Evolutionary conservation across 2,329 filamentous ascomycete genomes (phyloP).

Genomic region (Pestalotiopsis sp.): DNA sequence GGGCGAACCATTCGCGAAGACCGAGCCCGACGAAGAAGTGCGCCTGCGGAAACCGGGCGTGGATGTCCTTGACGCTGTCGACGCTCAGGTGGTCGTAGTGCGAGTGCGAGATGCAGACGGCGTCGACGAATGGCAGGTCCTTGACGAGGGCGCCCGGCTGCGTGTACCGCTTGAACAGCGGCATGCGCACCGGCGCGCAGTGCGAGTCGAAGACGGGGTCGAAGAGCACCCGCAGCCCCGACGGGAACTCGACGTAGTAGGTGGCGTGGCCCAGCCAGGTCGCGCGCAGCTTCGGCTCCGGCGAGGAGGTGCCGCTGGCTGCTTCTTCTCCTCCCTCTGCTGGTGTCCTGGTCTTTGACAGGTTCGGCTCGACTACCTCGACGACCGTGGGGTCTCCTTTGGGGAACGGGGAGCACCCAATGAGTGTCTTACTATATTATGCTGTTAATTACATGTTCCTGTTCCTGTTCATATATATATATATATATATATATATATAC

Average conservation of each 20-base stretch:
- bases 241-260: slow-evolving; percentile 88
- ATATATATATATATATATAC: too few species aligned
- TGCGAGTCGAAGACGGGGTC: slow-evolving; percentile 91
- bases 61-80: slow-evolving; percentile 71
- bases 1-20: slow-evolving; percentile 79
- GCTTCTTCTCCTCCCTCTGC: neutral
- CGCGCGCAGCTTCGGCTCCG: slow-evolving; percentile 64
- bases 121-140: slow-evolving; percentile 77
- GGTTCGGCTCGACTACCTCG: neutral
- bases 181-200: slow-evolving; percentile 73
- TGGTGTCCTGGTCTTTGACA: neutral
- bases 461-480: neutral
- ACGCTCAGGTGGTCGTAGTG: slow-evolving; percentile 93
- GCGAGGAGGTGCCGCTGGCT: slow-evolving; percentile 30
- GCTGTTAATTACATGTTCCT: neutral
- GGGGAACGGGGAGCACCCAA: neutral
- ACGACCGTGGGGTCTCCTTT: neutral
- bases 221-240: slow-evolving; percentile 84
- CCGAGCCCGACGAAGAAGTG: slow-evolving; percentile 90
- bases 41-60: slow-evolving; percentile 70
- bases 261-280: slow-evolving; percentile 97
- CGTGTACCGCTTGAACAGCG: slow-evolving; percentile 79
- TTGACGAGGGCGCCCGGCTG: slow-evolving; percentile 73
- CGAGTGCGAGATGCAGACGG: slow-evolving; percentile 82
- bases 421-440: neutral